Base-by-base conservation (phyloP, 1,284 basidiomycete genomes). In the Moniliophthora roreri region DNA sequence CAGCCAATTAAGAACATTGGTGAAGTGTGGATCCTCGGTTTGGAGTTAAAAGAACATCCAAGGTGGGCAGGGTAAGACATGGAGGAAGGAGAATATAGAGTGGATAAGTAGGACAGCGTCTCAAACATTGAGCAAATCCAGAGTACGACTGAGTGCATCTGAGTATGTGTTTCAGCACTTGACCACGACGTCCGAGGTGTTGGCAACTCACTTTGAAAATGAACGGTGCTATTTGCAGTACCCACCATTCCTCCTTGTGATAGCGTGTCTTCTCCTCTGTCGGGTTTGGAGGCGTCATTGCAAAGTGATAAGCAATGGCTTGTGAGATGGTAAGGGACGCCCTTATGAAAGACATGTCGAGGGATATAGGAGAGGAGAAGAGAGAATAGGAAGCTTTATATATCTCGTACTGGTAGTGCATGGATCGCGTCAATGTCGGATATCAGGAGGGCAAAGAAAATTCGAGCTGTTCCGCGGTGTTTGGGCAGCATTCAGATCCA, bases 271-370 rank as follows among this genome's bases (percentile, higher is more conserved):
- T 82, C 36, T 63, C 55, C 0, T 74, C 75, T 0, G 81, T 81
- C 8, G 78, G 79, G 62, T 85, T 83, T 0, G 84, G 84, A 1
- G 84, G 80, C 0, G 79, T 80, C 60, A 74, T 82, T 0, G 81
- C 84, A 0, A 76, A 60, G 42, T 82, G 77, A 60, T 84, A 80
- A 62, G 70, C 73, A 23, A 76, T 51, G 2, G 81, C 80, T 57
- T 85, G 81, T 20, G 76, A 51, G 23, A 71, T 62, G 58, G 80
- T 69, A 53, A 85, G 73, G 24, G 69, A 60, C 20, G 75, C 73
- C 16, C 82, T 73, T 45, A 71, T 54, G 50, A 75, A 61, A 53
- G 75, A 74, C 79, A 81, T 81, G 37, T 36, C 7, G 24, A 15
- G 11, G 28, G 7, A 11, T 6, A 11, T 11, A 32, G 28, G 28